phyloP scores from a whole-genome alignment of 1,284 basidiomycete genomes.

The Ganoderma sinense region DNA sequence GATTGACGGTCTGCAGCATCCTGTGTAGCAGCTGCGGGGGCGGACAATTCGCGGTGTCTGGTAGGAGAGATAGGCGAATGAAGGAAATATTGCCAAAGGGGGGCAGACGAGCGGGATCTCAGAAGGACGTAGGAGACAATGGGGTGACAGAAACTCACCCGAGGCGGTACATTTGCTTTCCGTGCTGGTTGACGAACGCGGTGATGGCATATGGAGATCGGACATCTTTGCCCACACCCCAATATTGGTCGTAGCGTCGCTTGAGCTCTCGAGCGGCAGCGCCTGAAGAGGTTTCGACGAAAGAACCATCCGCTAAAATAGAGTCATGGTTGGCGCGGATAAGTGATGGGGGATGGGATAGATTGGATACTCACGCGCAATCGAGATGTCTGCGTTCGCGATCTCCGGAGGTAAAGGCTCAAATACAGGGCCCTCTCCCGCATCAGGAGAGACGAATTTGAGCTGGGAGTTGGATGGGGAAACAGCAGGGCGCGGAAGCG shows the following conservation, averaged over 20 bases:
- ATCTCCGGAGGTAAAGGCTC: conserved; percentile 53
- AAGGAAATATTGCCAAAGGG: not conserved
- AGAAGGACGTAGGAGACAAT: not conserved
- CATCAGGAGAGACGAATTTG: conserved; percentile 20
- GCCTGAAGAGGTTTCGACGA: conserved; percentile 80
- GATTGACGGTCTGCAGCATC: conserved; percentile 36
- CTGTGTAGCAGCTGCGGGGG: conserved; percentile 49
- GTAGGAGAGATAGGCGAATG: not conserved
- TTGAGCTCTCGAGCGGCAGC: conserved; percentile 78
- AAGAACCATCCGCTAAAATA: conserved; percentile 61
- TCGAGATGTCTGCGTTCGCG: conserved; percentile 62
- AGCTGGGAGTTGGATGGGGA: conserved; percentile 19
- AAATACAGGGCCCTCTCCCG: conserved; percentile 10
- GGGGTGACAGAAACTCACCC: conserved; percentile 56
- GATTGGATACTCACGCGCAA: conserved; percentile 59
- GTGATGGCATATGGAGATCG: conserved; percentile 83
- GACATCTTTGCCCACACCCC: conserved; percentile 69
- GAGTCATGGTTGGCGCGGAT: conserved; percentile 7
- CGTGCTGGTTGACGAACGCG: conserved; percentile 79
- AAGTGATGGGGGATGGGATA: conserved; percentile 4
- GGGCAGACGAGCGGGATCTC: not conserved
- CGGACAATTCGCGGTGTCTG: conserved; percentile 62
- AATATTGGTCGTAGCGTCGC: conserved; percentile 69
- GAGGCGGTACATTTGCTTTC: conserved; percentile 75
- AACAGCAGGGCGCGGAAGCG: conserved; percentile 23